These are phyloP conservation scores for Mucor piriformis DNA, from an alignment of 371 early-diverging fungal species.

Conservation along the genomic window DNA sequence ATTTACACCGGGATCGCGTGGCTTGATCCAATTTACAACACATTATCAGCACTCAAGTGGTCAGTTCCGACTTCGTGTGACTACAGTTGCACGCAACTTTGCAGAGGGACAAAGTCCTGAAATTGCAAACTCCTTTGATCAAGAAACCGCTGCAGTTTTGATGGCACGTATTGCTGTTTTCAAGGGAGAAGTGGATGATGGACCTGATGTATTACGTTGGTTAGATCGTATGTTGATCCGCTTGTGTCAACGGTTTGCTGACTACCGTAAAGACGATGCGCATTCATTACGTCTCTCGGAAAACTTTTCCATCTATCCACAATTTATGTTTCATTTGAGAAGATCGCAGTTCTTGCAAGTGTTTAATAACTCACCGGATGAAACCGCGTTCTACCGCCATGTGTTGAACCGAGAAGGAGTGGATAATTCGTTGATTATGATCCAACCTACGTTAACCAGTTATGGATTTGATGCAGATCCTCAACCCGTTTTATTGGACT, in stretches of 20 bases:
- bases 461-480: conserved; percentile 88
- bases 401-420: conserved; percentile 94
- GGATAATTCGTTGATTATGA: conserved; percentile 97
- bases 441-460: conserved; percentile 97
- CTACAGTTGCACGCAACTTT: conserved; percentile 94
- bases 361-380: conserved; percentile 99
- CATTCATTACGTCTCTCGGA: conserved; percentile 90
- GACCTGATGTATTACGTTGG: conserved; percentile 98
- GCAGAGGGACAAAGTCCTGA: conserved; percentile 89
- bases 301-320: conserved; percentile 98
- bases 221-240: conserved; percentile 99
- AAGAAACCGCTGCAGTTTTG: conserved; percentile 98
- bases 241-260: conserved; percentile 96
- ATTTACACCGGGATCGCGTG: conserved; percentile 86
- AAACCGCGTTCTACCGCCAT: conserved; percentile 96
- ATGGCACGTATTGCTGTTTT: conserved; percentile 98
- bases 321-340: conserved; percentile 99
- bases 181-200: conserved; percentile 98
- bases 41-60: conserved; percentile 95
- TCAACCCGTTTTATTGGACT: conserved; percentile 96
- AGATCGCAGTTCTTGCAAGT: conserved; percentile 98
- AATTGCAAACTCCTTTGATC: conserved; percentile 95
- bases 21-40: conserved; percentile 94
- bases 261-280: conserved; percentile 96
- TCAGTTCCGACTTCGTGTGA: conserved; percentile 90